Conservation (phyloP, 371 early-diverging fungal species). For the Actinomortierella ambigua region DNA sequence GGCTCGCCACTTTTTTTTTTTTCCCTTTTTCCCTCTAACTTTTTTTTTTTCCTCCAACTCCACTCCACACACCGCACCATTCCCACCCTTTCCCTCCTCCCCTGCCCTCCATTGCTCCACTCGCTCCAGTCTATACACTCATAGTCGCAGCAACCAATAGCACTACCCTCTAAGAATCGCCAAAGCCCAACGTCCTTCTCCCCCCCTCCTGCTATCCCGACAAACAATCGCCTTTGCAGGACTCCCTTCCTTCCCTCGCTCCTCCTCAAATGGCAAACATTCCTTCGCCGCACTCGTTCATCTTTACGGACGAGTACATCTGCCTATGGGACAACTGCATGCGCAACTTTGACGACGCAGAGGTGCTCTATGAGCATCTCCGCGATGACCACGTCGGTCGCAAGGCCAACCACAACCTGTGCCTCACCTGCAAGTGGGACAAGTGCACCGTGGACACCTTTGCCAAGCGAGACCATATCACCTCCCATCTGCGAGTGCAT, state of each 20-base stretch:
- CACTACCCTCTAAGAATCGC: neutral
- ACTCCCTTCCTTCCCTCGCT: neutral
- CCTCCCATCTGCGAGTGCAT: constrained; percentile 91
- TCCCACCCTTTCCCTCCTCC: constrained; percentile 1
- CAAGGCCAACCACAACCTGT: constrained; percentile 85
- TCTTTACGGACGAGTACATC: constrained; percentile 39
- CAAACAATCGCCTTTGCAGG: neutral
- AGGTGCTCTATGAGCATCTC: constrained; percentile 83
- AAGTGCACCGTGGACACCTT: constrained; percentile 72
- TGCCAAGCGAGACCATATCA: constrained; percentile 92
- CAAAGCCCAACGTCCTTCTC: neutral
- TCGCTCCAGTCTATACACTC: neutral
- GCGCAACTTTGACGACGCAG: constrained; percentile 71
- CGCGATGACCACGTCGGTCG: constrained; percentile 91
- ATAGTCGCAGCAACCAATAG: too few relatives aligned
- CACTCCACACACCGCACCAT: neutral
- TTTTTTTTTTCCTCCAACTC: neutral
- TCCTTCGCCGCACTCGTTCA: constrained; percentile 33
- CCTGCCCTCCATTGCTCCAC: neutral
- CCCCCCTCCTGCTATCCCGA: neutral
- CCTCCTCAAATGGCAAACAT: constrained; percentile 8
- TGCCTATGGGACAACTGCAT: constrained; percentile 61
- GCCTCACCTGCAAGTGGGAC: constrained; percentile 89
- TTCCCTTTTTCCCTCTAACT: neutral
- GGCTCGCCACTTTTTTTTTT: neutral